Evolutionary conservation across 352 stramenopile species (phyloP), one percentile per base, ranked within the genome.

Genomic region (Pelagophyceae sp.): DNA sequence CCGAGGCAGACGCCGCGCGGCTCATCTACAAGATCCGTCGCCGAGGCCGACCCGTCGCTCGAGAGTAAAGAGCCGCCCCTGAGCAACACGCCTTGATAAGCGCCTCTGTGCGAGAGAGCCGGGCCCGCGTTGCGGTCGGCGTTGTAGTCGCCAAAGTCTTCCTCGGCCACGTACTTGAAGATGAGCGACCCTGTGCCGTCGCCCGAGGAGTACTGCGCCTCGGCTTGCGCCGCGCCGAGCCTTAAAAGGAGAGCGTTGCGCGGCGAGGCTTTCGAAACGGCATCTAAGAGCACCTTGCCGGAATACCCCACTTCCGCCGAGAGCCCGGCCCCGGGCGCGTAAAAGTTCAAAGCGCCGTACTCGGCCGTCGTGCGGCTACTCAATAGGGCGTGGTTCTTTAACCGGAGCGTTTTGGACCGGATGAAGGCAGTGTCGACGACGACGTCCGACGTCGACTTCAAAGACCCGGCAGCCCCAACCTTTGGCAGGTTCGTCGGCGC

Each of bases 391-490:
- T 82, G 29, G 5, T 75, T 84, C 25, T 78, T 32, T 0, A 86
- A 84, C 0, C 81, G 86, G 0, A 92, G 72, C 6, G 76, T 58
- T 0, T 84, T 6, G 5, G 91, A 82, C 5, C 64, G 77, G 3
- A 87, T 87, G 25, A 82, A 78, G 0, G 82, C 86, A 17, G 87
- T 81, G 72, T 90, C 88, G 78, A 93, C 89, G 11, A 77, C 61
- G 40, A 93, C 90, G 0, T 75, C 77, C 19, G 81, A 78, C 33
- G 80, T 87, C 0, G 83, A 84, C 79, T 80, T 87, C 0, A 93
- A 65, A 0, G 88, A 90, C 2, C 89, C 84, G 0, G 51, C 51
- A 0, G 82, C 82, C 0, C 77, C 77, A 2, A 85, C 84, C 0
- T 38, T n/a, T 25, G 88, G 88, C 0, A 93, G 82, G 6, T 80